A percentile compares a stretch with the other conserved stretches of the same genome.
Conservation (phyloP, 169 alveolate species). For the Nephromyces sp. region DNA sequence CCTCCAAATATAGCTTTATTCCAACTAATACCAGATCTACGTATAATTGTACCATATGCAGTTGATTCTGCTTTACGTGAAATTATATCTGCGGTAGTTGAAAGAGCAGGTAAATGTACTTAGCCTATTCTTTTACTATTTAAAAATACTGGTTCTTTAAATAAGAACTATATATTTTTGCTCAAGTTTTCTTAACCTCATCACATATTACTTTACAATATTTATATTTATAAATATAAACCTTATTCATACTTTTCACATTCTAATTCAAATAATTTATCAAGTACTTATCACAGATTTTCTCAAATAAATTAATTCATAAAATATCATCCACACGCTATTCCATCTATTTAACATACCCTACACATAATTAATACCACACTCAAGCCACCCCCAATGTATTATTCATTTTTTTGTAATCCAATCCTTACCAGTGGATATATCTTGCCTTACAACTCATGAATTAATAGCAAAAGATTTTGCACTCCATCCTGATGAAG, state of each 20-base stretch:
- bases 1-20: conserved; percentile 78
- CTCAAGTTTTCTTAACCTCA: neutral
- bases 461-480: conserved; percentile 90
- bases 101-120: conserved; percentile 50
- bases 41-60: conserved; percentile 83
- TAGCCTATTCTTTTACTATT: neutral
- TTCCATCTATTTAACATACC: too few relatives aligned
- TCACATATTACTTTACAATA: neutral
- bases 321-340: too few relatives aligned
- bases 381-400: too few relatives aligned
- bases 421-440: conserved; percentile 77
- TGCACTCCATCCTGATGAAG: conserved; percentile 84
- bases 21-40: conserved; percentile 61
- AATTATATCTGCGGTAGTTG: conserved; percentile 73
- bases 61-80: conserved; percentile 88
- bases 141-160: neutral
- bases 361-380: too few relatives aligned
- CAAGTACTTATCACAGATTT: too few relatives aligned
- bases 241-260: too few relatives aligned
- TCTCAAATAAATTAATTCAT: too few relatives aligned
- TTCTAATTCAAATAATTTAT: too few relatives aligned
- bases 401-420: too few relatives aligned
- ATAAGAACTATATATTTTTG: neutral
- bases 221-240: neutral
- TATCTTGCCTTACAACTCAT: conserved; percentile 89